Evolutionary conservation across 139 green algal genomes (phyloP), one percentile per base, ranked within the genome.

Genomic region (Chlamydomonas asymmetrica): DNA sequence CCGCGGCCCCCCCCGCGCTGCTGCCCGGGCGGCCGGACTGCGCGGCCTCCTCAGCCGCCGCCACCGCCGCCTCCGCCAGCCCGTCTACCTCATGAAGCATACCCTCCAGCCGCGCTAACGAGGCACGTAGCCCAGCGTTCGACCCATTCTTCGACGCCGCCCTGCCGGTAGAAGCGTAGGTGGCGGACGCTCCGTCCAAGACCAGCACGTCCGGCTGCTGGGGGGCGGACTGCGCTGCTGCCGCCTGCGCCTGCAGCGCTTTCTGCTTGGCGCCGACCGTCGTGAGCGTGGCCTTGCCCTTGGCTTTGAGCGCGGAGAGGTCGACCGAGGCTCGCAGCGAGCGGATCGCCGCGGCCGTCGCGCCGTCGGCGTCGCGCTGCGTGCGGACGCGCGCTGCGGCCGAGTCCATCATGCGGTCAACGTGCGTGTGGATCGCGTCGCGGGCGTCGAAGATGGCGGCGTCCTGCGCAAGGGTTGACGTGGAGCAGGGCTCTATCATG

Each of bases 351-450:
- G 38, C 63, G 27, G 29, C 39, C 23, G 65, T 37, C 6, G 61
- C 61, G 25, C 23, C 32, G 49, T 79, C 73, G 22, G 62, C 63
- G 16, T 79, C 49, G 20, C 73, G 73, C 73, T 79, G 73, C 6
- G 45, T 62, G 16, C 31, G 10, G 23, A 79, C 35, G 49, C 73
- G 62, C 29, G 40, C 48, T 4, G 41, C 40, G n/a, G 73, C 73
- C 45, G 40, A 31, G 45, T 48, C 63, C 41, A 49, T 37, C 61
- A 79, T 60, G 23, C 62, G 34, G 49, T 72, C 73, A 48, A 73
- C 0, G 37, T 79, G 61, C 0, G n/a, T 25, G n/a, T 56, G 45
- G 2, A 79, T 71, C 2, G n/a, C 6, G 45, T 64, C 57, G 22
- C 73, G 61, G 4, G 61, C 73, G 50, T 79, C 57, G 57, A 35